Conservation (phyloP, 2,329 filamentous ascomycete genomes). For the Arthrobotrys sinensis region DNA sequence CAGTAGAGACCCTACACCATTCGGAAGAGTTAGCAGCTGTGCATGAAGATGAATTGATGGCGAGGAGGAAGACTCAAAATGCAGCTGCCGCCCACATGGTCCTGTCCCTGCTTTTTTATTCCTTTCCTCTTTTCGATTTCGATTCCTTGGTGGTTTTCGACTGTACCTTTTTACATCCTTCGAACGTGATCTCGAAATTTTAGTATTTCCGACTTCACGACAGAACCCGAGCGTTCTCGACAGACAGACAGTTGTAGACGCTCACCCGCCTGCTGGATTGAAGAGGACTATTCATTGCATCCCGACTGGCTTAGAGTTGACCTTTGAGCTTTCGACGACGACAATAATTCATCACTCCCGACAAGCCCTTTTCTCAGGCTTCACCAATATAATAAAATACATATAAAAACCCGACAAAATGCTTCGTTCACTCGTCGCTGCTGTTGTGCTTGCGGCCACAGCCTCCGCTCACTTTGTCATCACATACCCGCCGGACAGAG, state of each 20-base stretch:
- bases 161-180: conserved; percentile 23
- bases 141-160: conserved; percentile 58
- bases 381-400: conserved; percentile 2
- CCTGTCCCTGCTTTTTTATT: conserved; percentile 14
- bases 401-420: conserved; percentile 28
- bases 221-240: not conserved
- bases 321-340: conserved; percentile 37
- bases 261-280: conserved; percentile 57
- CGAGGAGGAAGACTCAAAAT: conserved; percentile 42
- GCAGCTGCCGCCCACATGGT: conserved; percentile 51
- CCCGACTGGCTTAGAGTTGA: conserved; percentile 49
- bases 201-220: conserved; percentile 17
- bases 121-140: conserved; percentile 18
- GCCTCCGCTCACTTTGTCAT: conserved; percentile 74
- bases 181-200: conserved; percentile 49
- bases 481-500: conserved; percentile 71
- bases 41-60: conserved; percentile 9
- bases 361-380: conserved; percentile 13
- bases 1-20: conserved; percentile 1
- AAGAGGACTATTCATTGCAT: conserved; percentile 17
- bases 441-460: conserved; percentile 62
- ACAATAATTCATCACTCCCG: not conserved
- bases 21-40: conserved; percentile 20
- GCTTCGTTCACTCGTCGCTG: conserved; percentile 47
- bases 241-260: conserved; percentile 14